Percentiles rank a stretch among this genome's conserved stretches.
Evolutionary conservation across 1,139 yeast genomes (phyloP).

Genomic region (Yamadazyma songkhlaensis): DNA sequence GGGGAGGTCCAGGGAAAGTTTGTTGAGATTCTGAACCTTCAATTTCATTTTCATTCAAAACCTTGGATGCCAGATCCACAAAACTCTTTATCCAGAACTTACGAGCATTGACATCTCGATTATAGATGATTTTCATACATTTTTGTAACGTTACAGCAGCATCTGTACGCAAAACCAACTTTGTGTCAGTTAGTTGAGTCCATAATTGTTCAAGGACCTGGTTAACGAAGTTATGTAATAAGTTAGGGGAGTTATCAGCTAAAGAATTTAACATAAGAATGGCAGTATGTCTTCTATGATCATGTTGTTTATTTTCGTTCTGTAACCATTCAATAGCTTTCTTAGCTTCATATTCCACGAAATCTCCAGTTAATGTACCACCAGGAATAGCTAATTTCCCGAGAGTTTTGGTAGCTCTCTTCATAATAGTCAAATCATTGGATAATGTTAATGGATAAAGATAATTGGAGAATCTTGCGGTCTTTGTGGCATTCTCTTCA

Average conservation of each 20-base stretch:
- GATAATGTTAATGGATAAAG: constrained; percentile 78
- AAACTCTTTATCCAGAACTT: constrained; percentile 73
- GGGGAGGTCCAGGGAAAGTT: too few relatives aligned
- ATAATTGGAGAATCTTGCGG: constrained; percentile 87
- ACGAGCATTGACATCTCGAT: constrained; percentile 70
- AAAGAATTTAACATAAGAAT: constrained; percentile 78
- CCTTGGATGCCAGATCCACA: constrained; percentile 55
- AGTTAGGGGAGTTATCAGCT: constrained; percentile 85
- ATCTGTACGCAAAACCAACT: constrained; percentile 71
- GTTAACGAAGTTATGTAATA: constrained; percentile 73
- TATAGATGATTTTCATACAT: constrained; percentile 75
- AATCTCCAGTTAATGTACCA: constrained; percentile 83
- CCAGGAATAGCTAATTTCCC: constrained; percentile 90
- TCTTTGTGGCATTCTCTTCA: constrained; percentile 83
- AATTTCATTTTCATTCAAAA: constrained; percentile 27
- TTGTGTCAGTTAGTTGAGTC: constrained; percentile 82
- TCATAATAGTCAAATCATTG: constrained; percentile 80
- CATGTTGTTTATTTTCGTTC: constrained; percentile 70
- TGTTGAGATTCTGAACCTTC: too few relatives aligned
- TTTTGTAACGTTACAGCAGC: constrained; percentile 79
- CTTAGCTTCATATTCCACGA: constrained; percentile 90
- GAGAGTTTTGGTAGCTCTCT: constrained; percentile 78
- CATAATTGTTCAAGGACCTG: constrained; percentile 81
- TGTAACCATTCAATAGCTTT: constrained; percentile 90
- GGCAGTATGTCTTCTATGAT: constrained; percentile 86